Evolutionary conservation across 495 filamentous ascomycete genomes (phyloP).

Genomic region (Neurospora africana): DNA sequence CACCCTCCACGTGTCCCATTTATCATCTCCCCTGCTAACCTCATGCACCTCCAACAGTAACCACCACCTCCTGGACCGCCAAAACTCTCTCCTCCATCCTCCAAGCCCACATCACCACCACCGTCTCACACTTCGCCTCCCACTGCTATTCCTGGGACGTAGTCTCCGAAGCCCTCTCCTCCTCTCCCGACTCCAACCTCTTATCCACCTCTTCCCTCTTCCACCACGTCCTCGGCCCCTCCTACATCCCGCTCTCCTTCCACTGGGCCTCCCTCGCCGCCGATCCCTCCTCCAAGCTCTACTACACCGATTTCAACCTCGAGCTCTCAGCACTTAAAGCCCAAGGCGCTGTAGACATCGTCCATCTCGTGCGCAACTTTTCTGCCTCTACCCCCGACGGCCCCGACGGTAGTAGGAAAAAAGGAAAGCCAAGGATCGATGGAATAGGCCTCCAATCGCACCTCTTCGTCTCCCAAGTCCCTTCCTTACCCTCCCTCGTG

Average conservation of each 20-base stretch:
- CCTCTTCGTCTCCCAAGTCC: constrained; percentile 39
- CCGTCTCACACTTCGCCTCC: constrained; percentile 39
- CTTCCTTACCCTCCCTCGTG: constrained; percentile 22
- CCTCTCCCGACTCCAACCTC: constrained; percentile 27
- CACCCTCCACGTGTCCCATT: background rate
- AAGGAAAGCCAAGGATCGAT: constrained; percentile 26
- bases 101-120: constrained; percentile 36
- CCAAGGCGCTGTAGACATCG: constrained; percentile 31
- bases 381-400: constrained; percentile 29
- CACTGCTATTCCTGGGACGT: constrained; percentile 40
- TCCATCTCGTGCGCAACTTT: constrained; percentile 29
- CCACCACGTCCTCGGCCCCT: constrained; percentile 27
- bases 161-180: constrained; percentile 39
- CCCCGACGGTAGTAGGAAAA: background rate
- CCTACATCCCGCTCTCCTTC: constrained; percentile 38
- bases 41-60: constrained; percentile 13
- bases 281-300: constrained; percentile 27
- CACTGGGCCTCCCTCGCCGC: constrained; percentile 22
- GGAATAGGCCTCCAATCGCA: constrained; percentile 51
- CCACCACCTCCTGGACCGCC: constrained; percentile 46
- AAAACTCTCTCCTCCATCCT: constrained; percentile 36
- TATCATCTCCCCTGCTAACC: no score
- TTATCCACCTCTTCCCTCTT: constrained; percentile 28
- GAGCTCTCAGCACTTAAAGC: constrained; percentile 39
- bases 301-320: constrained; percentile 61